These are phyloP conservation scores for Cladosporium sp. DNA, from an alignment of 2,329 filamentous ascomycete genomes.

Conservation along the genomic window DNA sequence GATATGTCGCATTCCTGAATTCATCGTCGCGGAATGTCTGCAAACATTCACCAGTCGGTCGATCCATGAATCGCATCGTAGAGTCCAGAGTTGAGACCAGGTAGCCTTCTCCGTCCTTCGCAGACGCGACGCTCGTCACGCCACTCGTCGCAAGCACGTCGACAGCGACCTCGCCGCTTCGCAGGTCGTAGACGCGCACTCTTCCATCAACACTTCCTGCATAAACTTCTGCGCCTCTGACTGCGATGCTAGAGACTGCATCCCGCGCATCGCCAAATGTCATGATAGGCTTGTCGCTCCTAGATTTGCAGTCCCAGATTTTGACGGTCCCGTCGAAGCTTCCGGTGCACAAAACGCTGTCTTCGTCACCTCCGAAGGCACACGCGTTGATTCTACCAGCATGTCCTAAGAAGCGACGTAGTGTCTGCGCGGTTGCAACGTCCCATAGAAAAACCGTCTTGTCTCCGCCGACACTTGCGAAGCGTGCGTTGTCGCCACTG, in stretches of 20 bases:
- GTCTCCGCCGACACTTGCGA: constrained; percentile 85
- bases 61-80: constrained; percentile 75
- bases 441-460: constrained; percentile 93
- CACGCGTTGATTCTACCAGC: constrained; percentile 73
- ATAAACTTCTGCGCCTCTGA: constrained; percentile 53
- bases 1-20: constrained; percentile 63
- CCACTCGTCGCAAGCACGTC: constrained; percentile 52
- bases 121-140: constrained; percentile 72
- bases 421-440: constrained; percentile 72
- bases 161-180: constrained; percentile 65
- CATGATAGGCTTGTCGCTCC: constrained; percentile 63
- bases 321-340: constrained; percentile 73
- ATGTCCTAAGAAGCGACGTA: constrained; percentile 66
- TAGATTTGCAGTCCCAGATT: constrained; percentile 65
- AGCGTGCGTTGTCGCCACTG: constrained; percentile 70
- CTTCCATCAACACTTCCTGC: constrained; percentile 80
- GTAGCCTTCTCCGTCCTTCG: constrained; percentile 68
- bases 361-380: constrained; percentile 70
- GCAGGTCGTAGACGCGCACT: constrained; percentile 75
- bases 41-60: constrained; percentile 67
- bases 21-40: constrained; percentile 61
- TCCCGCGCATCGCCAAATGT: constrained; percentile 70
- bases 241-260: constrained; percentile 49
- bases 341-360: constrained; percentile 67
- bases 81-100: constrained; percentile 74